These are phyloP conservation scores for Juncus inflexus DNA, from an alignment of 176 grass and related monocot species.

Conservation along the genomic window DNA sequence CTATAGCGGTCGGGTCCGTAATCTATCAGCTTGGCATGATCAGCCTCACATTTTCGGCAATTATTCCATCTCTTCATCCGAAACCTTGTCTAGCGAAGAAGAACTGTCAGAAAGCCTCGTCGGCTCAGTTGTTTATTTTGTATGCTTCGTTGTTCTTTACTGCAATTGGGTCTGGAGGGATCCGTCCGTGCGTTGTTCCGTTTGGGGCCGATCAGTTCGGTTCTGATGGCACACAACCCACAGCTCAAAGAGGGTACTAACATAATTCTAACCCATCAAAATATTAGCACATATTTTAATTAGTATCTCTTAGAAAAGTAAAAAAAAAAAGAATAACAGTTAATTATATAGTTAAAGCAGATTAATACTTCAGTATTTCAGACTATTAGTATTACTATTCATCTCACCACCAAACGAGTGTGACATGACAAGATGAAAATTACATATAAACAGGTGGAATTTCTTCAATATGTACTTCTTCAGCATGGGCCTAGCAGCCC, in stretches of 20 bases:
- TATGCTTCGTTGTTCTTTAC: constrained; percentile 63
- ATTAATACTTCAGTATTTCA: constrained; percentile 10
- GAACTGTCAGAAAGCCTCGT: constrained; percentile 46
- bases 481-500: constrained; percentile 41
- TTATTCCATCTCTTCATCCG: constrained; percentile 52
- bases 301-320: no score
- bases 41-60: constrained; percentile 56
- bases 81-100: constrained; percentile 29
- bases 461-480: constrained; percentile 78
- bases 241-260: constrained; percentile 2
- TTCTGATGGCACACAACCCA: constrained; percentile 28
- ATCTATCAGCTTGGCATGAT: constrained; percentile 90
- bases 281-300: no score
- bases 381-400: background rate
- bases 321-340: no score
- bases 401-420: no score
- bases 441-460: constrained; percentile 28
- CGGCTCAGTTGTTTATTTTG: constrained; percentile 47
- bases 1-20: constrained; percentile 55
- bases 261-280: no score
- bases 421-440: no score
- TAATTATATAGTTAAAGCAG: no score
- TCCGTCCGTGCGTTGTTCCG: constrained; percentile 61
- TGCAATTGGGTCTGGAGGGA: constrained; percentile 58
- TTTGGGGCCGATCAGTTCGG: constrained; percentile 81